Percentiles rank a stretch among this genome's conserved stretches.
Evolutionary conservation across 192 early-diverging fungal species (phyloP).

Genomic region (Coemansia sp.): DNA sequence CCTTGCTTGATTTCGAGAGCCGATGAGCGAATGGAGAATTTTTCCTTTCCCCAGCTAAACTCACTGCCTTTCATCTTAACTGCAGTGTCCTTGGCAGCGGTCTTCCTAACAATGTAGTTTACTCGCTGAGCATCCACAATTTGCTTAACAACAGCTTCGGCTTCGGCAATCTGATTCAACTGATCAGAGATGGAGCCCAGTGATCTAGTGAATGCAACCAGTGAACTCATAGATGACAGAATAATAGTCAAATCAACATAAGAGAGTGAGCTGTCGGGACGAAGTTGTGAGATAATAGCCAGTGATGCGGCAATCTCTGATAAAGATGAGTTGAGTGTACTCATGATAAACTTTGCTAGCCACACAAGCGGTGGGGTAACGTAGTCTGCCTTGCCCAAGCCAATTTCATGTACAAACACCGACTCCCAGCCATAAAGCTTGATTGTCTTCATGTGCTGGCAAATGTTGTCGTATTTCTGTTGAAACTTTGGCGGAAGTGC

Average conservation of each 20-base stretch:
- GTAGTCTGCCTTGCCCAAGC: background rate
- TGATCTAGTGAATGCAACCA: conserved; percentile 1
- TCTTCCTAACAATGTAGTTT: background rate
- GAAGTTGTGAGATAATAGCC: conserved; percentile 57
- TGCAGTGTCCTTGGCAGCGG: background rate
- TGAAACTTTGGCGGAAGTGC: conserved; percentile 11
- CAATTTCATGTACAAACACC: conserved; percentile 19
- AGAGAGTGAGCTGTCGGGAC: conserved; percentile 12
- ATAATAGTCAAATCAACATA: conserved; percentile 19
- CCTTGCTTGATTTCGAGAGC: conserved; percentile 14
- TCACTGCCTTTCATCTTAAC: conserved; percentile 8
- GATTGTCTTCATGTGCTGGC: conserved; percentile 59
- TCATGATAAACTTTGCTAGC: background rate
- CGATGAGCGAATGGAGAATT: conserved; percentile 13
- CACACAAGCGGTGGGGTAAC: conserved; percentile 1
- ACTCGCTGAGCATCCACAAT: background rate
- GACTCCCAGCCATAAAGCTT: conserved; percentile 66
- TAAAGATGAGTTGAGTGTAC: conserved; percentile 9
- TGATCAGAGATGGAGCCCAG: background rate
- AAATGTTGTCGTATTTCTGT: background rate
- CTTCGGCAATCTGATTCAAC: background rate
- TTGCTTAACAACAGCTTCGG: conserved; percentile 2
- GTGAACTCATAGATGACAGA: conserved; percentile 8
- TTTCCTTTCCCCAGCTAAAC: conserved; percentile 30
- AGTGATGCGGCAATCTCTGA: conserved; percentile 55